Evolutionary conservation across 192 early-diverging fungal genomes (phyloP).

Genomic region (Lobosporangium transversale): DNA sequence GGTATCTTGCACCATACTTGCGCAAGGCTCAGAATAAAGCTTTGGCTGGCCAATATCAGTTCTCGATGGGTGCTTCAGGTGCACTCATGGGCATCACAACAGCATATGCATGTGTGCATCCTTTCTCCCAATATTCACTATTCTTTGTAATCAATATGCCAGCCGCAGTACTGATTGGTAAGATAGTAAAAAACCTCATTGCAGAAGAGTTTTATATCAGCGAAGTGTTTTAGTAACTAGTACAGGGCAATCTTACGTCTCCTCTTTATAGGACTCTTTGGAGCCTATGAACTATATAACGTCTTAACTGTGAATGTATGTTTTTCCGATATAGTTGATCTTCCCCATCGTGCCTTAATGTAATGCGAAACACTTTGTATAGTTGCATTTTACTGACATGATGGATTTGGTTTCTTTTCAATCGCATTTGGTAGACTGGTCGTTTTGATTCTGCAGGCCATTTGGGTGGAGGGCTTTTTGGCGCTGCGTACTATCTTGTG

Average conservation of each 20-base stretch:
- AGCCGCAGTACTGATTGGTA: conserved; percentile 54
- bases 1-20: conserved; percentile 51
- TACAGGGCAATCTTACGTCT: too few species aligned
- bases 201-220: neutral
- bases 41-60: conserved; percentile 1
- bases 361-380: too few species aligned
- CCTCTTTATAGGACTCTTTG: conserved; percentile 55
- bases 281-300: conserved; percentile 60
- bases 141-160: conserved; percentile 66
- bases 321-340: too few species aligned
- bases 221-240: too few species aligned
- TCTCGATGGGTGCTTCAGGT: conserved; percentile 62
- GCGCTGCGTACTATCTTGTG: conserved; percentile 56
- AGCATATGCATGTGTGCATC: conserved; percentile 55
- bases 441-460: conserved; percentile 60
- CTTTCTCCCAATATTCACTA: conserved; percentile 55
- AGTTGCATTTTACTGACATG: neutral
- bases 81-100: conserved; percentile 61
- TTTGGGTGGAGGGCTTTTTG: conserved; percentile 58
- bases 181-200: neutral
- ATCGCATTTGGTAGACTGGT: conserved; percentile 51
- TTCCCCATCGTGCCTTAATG: too few species aligned
- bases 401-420: too few species aligned
- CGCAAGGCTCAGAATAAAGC: conserved; percentile 36
- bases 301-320: conserved; percentile 39